Evolutionary conservation across 306 rosid genomes (phyloP).

Genomic region (Acacia crassicarpa): DNA sequence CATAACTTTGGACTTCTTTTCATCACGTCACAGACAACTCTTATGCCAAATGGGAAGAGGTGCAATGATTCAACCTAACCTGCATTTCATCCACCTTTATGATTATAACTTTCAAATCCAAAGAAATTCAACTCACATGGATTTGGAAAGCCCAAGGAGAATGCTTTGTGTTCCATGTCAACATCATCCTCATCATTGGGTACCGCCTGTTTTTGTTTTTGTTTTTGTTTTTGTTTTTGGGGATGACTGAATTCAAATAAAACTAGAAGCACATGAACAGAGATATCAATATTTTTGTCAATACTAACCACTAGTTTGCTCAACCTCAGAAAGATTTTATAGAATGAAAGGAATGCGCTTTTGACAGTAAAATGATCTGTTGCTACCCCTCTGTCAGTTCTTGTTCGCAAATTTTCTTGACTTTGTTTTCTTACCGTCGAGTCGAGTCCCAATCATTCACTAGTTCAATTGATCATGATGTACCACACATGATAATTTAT

Average conservation of each 20-base stretch:
- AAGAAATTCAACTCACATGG: not conserved
- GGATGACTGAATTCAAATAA: not conserved
- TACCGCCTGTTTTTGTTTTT: no score
- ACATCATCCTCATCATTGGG: not conserved
- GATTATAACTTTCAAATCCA: not conserved
- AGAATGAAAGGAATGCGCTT: not conserved
- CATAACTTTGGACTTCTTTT: not conserved
- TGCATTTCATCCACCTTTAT: not conserved
- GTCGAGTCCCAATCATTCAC: not conserved
- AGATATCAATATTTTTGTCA: not conserved
- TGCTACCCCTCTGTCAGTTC: not conserved
- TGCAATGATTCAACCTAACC: not conserved
- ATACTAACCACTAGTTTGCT: not conserved
- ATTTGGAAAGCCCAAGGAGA: not conserved
- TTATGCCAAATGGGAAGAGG: not conserved
- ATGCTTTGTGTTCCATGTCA: not conserved
- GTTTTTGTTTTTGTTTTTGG: no score
- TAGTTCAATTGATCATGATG: no score
- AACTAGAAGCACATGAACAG: no score
- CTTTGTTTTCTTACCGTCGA: not conserved
- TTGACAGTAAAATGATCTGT: not conserved
- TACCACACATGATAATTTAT: not conserved
- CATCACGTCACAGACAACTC: not conserved
- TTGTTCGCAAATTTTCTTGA: not conserved
- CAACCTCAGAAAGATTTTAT: not conserved